Evolutionary conservation across 768 basidiomycete genomes (phyloP), one percentile per base, ranked within the genome.

Genomic region (Suillus paluster): DNA sequence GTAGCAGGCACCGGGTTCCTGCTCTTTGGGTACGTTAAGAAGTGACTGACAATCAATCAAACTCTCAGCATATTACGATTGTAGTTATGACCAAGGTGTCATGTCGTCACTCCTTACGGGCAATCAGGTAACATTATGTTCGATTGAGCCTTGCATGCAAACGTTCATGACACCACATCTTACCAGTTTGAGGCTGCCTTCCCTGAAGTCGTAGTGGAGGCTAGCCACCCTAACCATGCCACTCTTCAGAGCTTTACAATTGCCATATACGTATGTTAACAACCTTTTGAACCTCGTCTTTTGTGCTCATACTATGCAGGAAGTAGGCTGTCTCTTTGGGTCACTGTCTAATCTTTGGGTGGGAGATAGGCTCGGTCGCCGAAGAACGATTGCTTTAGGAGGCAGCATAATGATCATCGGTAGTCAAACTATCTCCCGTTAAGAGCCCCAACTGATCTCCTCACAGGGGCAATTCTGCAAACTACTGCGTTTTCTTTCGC

Each of bases 291-390:
- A 48, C 23, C 1, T 38, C 17, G 12, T 19, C 23, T 15, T 23
- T 17, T n/a, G 17, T 36, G 7, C 50, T 60, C n/a, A 59, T 17
- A n/a, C 39, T 3, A 23, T 60, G 21, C 65, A 82, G 76, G 79
- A 81, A 71, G 70, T 81, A 34, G 81, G 81, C 5, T 82, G 81
- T 64, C 72, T 82, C 42, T 62, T 74, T 19, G 82, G 82, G 8
- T 80, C 81, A 1, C 59, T 82, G 42, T 76, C 76, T 2, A 81
- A 79, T 36, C 69, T 83, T 3, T 68, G 75, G 76, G 60, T 78
- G 4, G 77, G 79, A 10, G 81, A 82, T 66, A 66, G 68, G 54
- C 68, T 81, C 5, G 81, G 80, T 5, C 75, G 81, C 21, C 73
- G 78, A 30, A 69, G 66, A 17, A 77, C 78, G 2, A 80, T 81